phyloP scores from a whole-genome alignment of 805 yeast species.

The Nakazawaea ishiwadae region DNA sequence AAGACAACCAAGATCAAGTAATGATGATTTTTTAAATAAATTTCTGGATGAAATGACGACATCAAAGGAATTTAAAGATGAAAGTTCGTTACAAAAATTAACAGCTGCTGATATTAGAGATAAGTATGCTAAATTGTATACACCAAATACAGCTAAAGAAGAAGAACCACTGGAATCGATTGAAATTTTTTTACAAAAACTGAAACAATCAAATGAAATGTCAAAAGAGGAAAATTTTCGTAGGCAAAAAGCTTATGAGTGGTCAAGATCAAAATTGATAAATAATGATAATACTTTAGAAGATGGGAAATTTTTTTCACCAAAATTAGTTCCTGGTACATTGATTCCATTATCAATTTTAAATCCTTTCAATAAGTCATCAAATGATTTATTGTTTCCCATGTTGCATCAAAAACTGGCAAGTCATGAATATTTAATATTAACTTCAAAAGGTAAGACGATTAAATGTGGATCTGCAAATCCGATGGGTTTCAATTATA shows the following conservation, averaged over 20 bases:
- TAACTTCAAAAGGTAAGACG: constrained; percentile 29
- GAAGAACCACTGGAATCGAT: constrained; percentile 20
- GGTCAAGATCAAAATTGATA: constrained; percentile 36
- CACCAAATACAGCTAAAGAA: neutral
- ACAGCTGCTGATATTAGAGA: constrained; percentile 5
- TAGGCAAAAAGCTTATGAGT: constrained; percentile 46
- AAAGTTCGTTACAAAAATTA: neutral
- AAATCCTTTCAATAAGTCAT: constrained; percentile 3
- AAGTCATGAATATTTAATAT: constrained; percentile 17
- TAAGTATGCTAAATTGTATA: constrained; percentile 3
- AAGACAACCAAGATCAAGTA: neutral
- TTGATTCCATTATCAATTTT: constrained; percentile 18
- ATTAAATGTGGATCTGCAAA: constrained; percentile 26
- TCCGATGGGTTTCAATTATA: constrained; percentile 33
- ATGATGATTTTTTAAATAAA: constrained; percentile 3
- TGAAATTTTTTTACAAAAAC: constrained; percentile 37
- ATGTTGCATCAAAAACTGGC: constrained; percentile 2
- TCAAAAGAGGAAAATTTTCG: constrained; percentile 42
- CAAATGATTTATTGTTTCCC: constrained; percentile 19
- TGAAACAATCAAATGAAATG: constrained; percentile 34
- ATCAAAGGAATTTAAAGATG: neutral
- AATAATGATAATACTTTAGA: constrained; percentile 32
- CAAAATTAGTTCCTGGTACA: constrained; percentile 31
- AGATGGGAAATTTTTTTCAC: constrained; percentile 40
- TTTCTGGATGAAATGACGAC: constrained; percentile 2